A percentile compares a stretch with the other conserved stretches of the same genome.
These are phyloP conservation scores for Sarcomyxa edulis DNA, from an alignment of 768 basidiomycete genomes.

Conservation along the genomic window DNA sequence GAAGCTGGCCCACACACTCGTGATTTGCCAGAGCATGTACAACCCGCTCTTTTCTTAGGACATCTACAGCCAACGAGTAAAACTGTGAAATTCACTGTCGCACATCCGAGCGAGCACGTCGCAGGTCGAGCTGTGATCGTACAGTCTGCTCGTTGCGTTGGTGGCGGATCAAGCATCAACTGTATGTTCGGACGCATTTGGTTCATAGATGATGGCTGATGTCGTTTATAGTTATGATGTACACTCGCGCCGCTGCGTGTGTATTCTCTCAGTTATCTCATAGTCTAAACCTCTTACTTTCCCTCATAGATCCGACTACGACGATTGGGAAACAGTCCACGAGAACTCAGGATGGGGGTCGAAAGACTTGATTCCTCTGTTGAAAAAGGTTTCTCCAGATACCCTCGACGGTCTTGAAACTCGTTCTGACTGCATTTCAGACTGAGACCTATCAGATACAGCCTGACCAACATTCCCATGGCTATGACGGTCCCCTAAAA, in stretches of 20 bases:
- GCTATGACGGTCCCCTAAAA: conserved; percentile 47
- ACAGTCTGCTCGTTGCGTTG: conserved; percentile 44
- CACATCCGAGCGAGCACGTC: conserved; percentile 34
- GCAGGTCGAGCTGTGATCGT: conserved; percentile 40
- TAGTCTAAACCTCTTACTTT: no score
- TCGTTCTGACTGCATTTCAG: conserved; percentile 18
- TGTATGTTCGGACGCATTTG: no score
- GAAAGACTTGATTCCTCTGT: conserved; percentile 47
- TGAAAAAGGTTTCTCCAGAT: conserved; percentile 41
- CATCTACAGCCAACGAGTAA: conserved; percentile 34
- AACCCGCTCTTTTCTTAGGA: conserved; percentile 45
- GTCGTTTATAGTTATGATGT: conserved; percentile 44
- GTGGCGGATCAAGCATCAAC: conserved; percentile 61
- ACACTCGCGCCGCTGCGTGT: conserved; percentile 51
- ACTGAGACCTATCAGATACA: conserved; percentile 34
- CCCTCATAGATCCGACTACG: conserved; percentile 69
- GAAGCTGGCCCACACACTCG: conserved; percentile 53
- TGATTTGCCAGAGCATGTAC: conserved; percentile 40
- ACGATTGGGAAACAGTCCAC: conserved; percentile 51
- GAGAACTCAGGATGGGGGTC: conserved; percentile 61
- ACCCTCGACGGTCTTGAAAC: no score
- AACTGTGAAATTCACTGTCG: conserved; percentile 40
- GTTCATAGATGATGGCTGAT: no score
- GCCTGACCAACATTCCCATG: conserved; percentile 31
- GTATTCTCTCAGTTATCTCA: no score